Conservation (phyloP, 805 yeast species). For the Nakazawaea ishiwadae region DNA sequence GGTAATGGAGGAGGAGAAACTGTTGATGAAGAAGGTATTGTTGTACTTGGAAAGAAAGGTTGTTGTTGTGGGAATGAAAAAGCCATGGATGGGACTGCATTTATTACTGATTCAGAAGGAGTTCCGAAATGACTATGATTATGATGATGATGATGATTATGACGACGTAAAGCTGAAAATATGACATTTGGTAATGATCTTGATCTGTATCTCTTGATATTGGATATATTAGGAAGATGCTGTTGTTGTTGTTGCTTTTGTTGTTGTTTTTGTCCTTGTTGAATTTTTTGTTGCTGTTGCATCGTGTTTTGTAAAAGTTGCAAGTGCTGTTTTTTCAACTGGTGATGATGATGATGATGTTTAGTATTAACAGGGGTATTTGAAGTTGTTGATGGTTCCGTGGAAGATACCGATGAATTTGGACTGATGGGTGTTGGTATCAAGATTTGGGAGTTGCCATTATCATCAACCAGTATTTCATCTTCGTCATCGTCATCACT, state of each 20-base stretch:
- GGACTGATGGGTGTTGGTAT: conserved; percentile 7
- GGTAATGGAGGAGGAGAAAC: conserved; percentile 45
- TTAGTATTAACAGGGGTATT: background rate
- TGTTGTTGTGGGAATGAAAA: conserved; percentile 12
- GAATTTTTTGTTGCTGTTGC: background rate
- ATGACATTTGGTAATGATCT: conserved; percentile 13
- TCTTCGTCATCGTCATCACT: background rate
- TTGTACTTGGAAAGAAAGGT: conserved; percentile 14
- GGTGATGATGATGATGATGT: background rate
- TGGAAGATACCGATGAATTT: background rate
- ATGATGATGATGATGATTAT: conserved; percentile 4
- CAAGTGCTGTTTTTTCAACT: background rate
- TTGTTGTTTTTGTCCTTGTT: background rate
- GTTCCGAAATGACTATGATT: background rate
- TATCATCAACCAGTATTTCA: background rate
- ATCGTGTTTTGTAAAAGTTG: background rate
- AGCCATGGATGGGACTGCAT: conserved; percentile 12
- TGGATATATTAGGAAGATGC: conserved; percentile 6
- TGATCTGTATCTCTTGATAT: conserved; percentile 9
- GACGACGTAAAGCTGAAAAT: conserved; percentile 10
- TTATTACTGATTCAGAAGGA: conserved; percentile 3
- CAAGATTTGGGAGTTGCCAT: background rate
- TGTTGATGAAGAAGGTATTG: conserved; percentile 27
- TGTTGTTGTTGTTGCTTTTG: background rate
- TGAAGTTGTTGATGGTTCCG: conserved; percentile 4